Evolutionary conservation across 495 filamentous ascomycete genomes (phyloP), one percentile per base, ranked within the genome.

Genomic region (Penicillium arizonense): DNA sequence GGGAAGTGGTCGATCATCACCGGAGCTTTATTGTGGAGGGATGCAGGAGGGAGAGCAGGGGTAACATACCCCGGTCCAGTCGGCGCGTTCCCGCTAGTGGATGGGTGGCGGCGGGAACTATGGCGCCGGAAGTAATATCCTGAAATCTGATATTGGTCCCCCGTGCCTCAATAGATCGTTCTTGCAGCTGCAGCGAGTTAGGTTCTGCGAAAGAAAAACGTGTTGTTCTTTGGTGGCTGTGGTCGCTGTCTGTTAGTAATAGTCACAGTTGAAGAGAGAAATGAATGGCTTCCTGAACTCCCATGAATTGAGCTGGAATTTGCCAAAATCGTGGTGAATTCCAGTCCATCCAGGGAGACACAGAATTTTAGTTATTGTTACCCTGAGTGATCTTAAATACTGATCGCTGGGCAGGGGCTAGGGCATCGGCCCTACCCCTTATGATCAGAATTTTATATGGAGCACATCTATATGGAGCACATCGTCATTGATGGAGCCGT

Each of bases 1-100:
- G 54, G 54, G 54, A 57, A 57, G 53, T 51, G 54, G 54, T 57
- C 54, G 21, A 53, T 57, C 54, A 57, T 57, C 54, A 57, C 34
- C 32, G 54, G 43, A 41, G 50, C 43, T 44, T 14, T 26, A 37
- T 23, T 41, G 40, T 26, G 24, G 26, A 13, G 6, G 38, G n/a
- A n/a, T 13, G 14, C 23, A 32, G 37, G 52, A 40, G 20, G 8
- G 45, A 11, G 45, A 24, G 16, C 16, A 32, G 45, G 26, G 23
- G 13, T n/a, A 2, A 14, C 30, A 34, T 50, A 50, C 46, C 46
- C 50, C 50, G 44, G 18, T 39, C 53, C 53, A 55, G 53, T 50
- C 46, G 46, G 46, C 50, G 24, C 13, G 33, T 35, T 55, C n/a
- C 52, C 46, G 8, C 21, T 13, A 50, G 46, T 48, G 44, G 43